Evolutionary conservation across 2,329 filamentous ascomycete genomes (phyloP).

Genomic region (Pyrenochaeta sp.): DNA sequence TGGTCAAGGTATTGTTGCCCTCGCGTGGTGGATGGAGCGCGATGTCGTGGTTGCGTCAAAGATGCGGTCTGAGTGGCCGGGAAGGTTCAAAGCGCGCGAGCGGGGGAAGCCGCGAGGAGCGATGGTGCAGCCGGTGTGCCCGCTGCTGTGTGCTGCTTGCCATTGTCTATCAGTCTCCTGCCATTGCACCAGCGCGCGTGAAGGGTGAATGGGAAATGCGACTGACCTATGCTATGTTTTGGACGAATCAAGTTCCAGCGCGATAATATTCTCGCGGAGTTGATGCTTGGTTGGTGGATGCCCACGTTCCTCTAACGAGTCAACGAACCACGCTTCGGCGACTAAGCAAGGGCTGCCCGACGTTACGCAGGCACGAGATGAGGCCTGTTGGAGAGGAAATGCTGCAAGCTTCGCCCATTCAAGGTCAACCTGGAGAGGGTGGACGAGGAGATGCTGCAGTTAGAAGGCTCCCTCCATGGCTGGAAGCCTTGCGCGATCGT

Average conservation of each 20-base stretch:
- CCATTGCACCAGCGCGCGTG: slow-evolving; percentile 8
- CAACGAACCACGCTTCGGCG: slow-evolving; percentile 19
- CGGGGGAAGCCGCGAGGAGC: slow-evolving; percentile 22
- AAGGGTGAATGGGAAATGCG: slow-evolving; percentile 10
- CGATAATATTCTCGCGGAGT: slow-evolving; percentile 18
- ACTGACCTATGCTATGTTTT: slow-evolving; percentile 19
- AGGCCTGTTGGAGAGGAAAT: not conserved
- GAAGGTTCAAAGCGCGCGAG: slow-evolving; percentile 31
- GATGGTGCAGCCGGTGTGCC: slow-evolving; percentile 5
- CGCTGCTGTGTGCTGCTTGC: slow-evolving; percentile 16
- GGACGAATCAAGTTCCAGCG: slow-evolving; percentile 26
- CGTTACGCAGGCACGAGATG: slow-evolving; percentile 19
- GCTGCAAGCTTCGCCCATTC: slow-evolving; percentile 1
- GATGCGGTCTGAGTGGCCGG: slow-evolving; percentile 44
- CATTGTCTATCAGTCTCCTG: slow-evolving; percentile 19
- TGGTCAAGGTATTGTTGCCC: slow-evolving; percentile 22
- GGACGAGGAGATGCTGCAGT: not conserved
- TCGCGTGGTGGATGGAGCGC: slow-evolving; percentile 39
- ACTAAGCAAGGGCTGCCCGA: slow-evolving; percentile 25
- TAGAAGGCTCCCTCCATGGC: not conserved
- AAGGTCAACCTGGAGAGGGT: slow-evolving; percentile 1
- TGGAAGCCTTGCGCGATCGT: slow-evolving; percentile 8
- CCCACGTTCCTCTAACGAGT: slow-evolving; percentile 13
- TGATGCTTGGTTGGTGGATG: slow-evolving; percentile 28
- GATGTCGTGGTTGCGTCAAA: slow-evolving; percentile 45